Conservation (phyloP, 2,329 filamentous ascomycete species). For the Colletotrichum magnum region DNA sequence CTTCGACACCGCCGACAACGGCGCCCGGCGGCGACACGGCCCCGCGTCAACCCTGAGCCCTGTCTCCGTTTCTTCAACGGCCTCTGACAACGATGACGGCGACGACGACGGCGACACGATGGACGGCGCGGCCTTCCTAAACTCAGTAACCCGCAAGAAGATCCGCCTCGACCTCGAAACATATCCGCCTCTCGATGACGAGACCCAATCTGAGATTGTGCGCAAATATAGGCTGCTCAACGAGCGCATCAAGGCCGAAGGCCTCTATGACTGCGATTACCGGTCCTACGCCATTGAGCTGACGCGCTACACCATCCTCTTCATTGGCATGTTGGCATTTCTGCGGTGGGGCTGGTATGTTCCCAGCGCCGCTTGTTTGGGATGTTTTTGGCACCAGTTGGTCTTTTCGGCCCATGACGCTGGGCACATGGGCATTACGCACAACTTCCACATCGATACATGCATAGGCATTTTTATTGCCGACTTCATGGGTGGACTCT, state of each 20-base stretch:
- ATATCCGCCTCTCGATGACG: constrained; percentile 83
- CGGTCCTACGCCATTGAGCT: constrained; percentile 82
- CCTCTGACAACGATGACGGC: constrained; percentile 63
- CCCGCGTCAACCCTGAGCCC: constrained; percentile 41
- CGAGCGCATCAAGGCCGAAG: constrained; percentile 78
- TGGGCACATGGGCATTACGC: constrained; percentile 97
- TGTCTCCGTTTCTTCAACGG: constrained; percentile 73
- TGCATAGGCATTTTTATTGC: constrained; percentile 92
- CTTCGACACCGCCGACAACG: constrained; percentile 59
- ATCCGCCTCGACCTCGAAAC: constrained; percentile 82
- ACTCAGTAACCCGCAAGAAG: constrained; percentile 80
- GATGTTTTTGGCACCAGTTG: constrained; percentile 92
- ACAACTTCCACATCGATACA: constrained; percentile 86
- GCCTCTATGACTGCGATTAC: constrained; percentile 89
- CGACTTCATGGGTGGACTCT: constrained; percentile 90
- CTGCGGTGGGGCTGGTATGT: constrained; percentile 77
- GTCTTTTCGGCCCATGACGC: constrained; percentile 96
- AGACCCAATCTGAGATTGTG: constrained; percentile 82
- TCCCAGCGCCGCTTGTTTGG: constrained; percentile 80
- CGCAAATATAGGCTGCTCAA: constrained; percentile 86
- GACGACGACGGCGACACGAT: constrained; percentile 60
- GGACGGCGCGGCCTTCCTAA: constrained; percentile 75
- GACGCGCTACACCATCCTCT: constrained; percentile 79
- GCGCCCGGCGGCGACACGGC: constrained; percentile 49
- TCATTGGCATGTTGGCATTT: constrained; percentile 72